phyloP scores from a whole-genome alignment of 2,329 filamentous ascomycete species.

The Tolypocladium endophyticum region DNA sequence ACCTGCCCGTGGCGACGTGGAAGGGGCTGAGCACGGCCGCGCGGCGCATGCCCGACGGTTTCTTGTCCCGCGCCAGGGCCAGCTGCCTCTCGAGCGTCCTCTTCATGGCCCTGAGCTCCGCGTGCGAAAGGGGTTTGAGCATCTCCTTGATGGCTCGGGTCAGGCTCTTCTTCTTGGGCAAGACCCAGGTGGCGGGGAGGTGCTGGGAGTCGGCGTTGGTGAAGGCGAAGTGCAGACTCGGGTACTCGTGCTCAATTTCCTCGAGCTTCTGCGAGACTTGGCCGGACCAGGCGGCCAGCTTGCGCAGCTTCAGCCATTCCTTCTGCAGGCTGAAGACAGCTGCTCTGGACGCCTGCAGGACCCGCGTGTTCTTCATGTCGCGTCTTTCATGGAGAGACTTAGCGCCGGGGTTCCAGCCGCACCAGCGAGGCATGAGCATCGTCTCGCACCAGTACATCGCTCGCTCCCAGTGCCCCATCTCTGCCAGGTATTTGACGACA shows the following conservation, averaged over 20 bases:
- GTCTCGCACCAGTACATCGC: constrained; percentile 69
- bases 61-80: neutral
- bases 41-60: neutral
- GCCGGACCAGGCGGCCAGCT: constrained; percentile 36
- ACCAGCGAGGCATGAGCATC: constrained; percentile 68
- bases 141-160: constrained; percentile 16
- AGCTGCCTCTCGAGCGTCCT: constrained; percentile 10
- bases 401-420: constrained; percentile 49
- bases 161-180: constrained; percentile 13
- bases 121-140: constrained; percentile 17
- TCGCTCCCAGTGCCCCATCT: constrained; percentile 45
- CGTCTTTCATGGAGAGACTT: constrained; percentile 21
- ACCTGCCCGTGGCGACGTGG: constrained; percentile 1
- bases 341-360: constrained; percentile 18
- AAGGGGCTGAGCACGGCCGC: constrained; percentile 1
- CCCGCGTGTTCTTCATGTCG: constrained; percentile 23
- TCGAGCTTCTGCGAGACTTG: constrained; percentile 28
- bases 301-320: constrained; percentile 38
- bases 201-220: constrained; percentile 18
- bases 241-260: constrained; percentile 27
- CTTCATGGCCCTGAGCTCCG: constrained; percentile 16
- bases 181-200: constrained; percentile 14
- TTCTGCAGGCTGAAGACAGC: constrained; percentile 38
- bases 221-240: constrained; percentile 30
- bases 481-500: constrained; percentile 58